These are phyloP conservation scores for Mycena venus DNA, from an alignment of 768 basidiomycete species.

Conservation along the genomic window DNA sequence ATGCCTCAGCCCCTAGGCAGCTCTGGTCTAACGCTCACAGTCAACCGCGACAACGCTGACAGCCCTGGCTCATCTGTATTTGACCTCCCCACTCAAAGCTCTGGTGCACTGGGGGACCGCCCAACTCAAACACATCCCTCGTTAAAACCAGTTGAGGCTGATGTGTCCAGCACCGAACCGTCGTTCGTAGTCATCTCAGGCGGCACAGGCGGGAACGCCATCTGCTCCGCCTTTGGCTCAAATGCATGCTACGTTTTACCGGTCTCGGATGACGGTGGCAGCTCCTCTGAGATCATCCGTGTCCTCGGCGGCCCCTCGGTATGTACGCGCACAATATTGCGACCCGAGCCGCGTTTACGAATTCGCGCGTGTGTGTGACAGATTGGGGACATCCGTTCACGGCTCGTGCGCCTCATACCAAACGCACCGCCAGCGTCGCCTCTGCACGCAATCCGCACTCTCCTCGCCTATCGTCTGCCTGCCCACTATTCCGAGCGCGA, in stretches of 20 bases:
- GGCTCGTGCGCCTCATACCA: conserved; percentile 91
- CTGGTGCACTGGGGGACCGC: conserved; percentile 9
- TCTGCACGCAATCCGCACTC: conserved; percentile 77
- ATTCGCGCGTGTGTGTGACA: not conserved
- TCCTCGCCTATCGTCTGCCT: conserved; percentile 87
- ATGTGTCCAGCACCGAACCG: conserved; percentile 34
- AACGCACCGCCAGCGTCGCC: conserved; percentile 68
- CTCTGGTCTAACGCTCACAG: conserved; percentile 21
- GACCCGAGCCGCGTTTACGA: not conserved
- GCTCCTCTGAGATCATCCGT: conserved; percentile 94
- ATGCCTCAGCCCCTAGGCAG: conserved; percentile 8
- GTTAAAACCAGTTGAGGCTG: conserved; percentile 1
- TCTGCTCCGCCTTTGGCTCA: conserved; percentile 85
- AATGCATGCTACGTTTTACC: conserved; percentile 88
- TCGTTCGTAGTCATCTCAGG: conserved; percentile 88
- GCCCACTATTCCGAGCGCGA: conserved; percentile 74
- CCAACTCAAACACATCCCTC: conserved; percentile 20
- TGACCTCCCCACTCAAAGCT: conserved; percentile 71
- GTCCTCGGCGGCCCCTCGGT: conserved; percentile 90
- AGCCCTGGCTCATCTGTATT: conserved; percentile 84
- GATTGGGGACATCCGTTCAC: conserved; percentile 86
- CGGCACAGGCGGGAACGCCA: conserved; percentile 94
- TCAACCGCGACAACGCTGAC: conserved; percentile 47
- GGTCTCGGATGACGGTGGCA: conserved; percentile 96
- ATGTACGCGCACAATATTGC: conserved; percentile 1